phyloP scores from a whole-genome alignment of 306 rosid species.

The Malus orientalis region DNA sequence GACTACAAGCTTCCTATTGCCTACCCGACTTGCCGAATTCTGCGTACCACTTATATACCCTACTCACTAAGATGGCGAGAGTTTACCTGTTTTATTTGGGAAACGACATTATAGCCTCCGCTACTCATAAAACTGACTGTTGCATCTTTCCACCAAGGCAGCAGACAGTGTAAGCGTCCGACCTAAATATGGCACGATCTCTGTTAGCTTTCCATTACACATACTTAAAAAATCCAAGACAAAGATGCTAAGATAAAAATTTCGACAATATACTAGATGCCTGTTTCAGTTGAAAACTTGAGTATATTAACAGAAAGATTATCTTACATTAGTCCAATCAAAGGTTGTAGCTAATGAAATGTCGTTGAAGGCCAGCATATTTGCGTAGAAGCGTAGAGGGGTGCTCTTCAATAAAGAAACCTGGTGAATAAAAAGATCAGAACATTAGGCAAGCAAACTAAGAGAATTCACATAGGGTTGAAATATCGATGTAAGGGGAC shows the following conservation, averaged over 20 bases:
- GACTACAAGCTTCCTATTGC: background rate
- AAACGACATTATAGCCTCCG: constrained; percentile 44
- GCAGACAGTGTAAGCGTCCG: constrained; percentile 47
- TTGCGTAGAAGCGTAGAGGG: constrained; percentile 45
- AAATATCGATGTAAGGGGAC: background rate
- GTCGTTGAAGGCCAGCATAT: constrained; percentile 31
- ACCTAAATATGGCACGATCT: constrained; percentile 21
- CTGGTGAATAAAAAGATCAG: constrained; percentile 15
- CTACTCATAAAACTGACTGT: constrained; percentile 37
- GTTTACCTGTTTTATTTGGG: constrained; percentile 37
- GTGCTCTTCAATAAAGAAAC: constrained; percentile 39
- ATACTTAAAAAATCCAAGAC: no score
- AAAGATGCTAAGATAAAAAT: background rate
- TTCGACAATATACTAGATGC: background rate
- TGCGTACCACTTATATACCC: background rate
- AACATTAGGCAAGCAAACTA: background rate
- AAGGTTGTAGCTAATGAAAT: constrained; percentile 35
- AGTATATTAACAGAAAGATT: background rate
- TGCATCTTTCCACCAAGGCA: constrained; percentile 58
- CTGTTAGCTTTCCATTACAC: no score
- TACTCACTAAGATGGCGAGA: background rate
- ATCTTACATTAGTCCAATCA: constrained; percentile 54
- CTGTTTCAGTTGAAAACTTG: background rate
- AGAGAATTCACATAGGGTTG: background rate
- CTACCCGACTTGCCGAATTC: background rate